Evolutionary conservation across 352 stramenopile species (phyloP), one percentile per base, ranked within the genome.

Genomic region (Phytophthora litchii): DNA sequence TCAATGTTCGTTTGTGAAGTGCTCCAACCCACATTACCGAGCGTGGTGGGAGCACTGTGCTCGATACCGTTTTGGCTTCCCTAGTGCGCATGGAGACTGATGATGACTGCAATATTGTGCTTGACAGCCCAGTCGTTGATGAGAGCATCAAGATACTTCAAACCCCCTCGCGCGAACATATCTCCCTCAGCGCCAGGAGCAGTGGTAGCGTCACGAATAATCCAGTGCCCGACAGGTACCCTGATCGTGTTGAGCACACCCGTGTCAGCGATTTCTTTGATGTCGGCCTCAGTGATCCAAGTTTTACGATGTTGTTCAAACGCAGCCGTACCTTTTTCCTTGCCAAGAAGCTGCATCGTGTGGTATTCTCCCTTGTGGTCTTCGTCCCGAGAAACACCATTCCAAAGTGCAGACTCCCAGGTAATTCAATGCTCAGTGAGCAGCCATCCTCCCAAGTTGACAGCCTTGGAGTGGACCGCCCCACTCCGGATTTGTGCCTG

Each of bases 61-160:
- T 81, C 75, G 54, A 69, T 64, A 20, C 74, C 72, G 34, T 87
- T 87, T 58, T 87, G 74, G 0, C 72, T 83, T 32, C 42, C 42
- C 10, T 49, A 21, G 8, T 49, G 42, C 23, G 42, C 42, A 19
- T 49, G 42, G 7, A 85, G 62, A 42, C 74, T 84, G n/a, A 87
- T 36, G 52, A 83, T 60, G 8, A 86, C 76, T 0, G 76, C 59
- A 4, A 86, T 9, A 41, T 83, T 78, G 63, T 79, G 65, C 63
- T 72, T 73, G 34, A 66, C 43, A 12, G 62, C 74, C 77, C 74
- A 87, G 13, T 70, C 34, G 44, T 67, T 70, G 45, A 86, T 77
- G 36, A 81, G 67, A 41, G 27, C 45, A 57, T 87, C 77, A 0
- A 87, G 52, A 25, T 83, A 86, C 48, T 67, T 54, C 14, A 83